Percentiles rank a stretch among this genome's conserved stretches.
Evolutionary conservation across 257 asterid genomes (phyloP).

Genomic region (Solanum neorickii): DNA sequence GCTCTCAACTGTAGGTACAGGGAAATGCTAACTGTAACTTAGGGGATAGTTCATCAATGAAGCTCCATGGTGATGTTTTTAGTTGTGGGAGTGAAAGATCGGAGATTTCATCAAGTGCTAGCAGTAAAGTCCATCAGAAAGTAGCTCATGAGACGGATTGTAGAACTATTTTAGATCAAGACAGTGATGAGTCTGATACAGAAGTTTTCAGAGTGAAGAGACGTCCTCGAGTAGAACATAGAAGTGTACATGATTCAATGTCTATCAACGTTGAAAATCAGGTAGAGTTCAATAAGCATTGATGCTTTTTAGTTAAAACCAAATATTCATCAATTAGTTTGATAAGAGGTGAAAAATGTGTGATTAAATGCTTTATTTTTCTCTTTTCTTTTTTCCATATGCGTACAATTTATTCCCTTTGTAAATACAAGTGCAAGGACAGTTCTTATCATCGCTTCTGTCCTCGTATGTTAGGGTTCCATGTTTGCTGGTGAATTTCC

Average conservation of each 20-base stretch:
- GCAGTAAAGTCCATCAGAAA: slow-evolving; percentile 10
- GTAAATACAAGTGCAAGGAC: not conserved
- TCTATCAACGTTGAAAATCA: slow-evolving; percentile 38
- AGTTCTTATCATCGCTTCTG: not conserved
- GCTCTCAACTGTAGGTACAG: slow-evolving; percentile 11
- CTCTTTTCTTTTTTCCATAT: not conserved
- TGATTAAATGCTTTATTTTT: not conserved
- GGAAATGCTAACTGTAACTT: slow-evolving; percentile 15
- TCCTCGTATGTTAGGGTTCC: not conserved
- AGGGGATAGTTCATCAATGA: slow-evolving; percentile 6
- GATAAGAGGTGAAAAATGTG: not conserved
- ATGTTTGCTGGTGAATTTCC: not conserved
- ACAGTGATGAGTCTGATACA: slow-evolving; percentile 72
- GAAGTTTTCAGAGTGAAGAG: slow-evolving; percentile 86
- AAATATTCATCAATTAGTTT: not conserved
- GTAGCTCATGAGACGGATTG: slow-evolving; percentile 8
- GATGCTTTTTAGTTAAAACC: not conserved
- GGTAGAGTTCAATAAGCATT: slow-evolving; percentile 25
- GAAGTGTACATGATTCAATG: slow-evolving; percentile 20
- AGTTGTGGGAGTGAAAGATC: slow-evolving; percentile 17
- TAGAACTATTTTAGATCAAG: slow-evolving; percentile 27
- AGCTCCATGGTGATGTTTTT: slow-evolving; percentile 11
- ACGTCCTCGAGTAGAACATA: slow-evolving; percentile 51
- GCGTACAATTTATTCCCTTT: not conserved
- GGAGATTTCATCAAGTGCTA: slow-evolving; percentile 19